Evolutionary conservation across 2,329 filamentous ascomycete species (phyloP).

Genomic region (Exserohilum turcica): DNA sequence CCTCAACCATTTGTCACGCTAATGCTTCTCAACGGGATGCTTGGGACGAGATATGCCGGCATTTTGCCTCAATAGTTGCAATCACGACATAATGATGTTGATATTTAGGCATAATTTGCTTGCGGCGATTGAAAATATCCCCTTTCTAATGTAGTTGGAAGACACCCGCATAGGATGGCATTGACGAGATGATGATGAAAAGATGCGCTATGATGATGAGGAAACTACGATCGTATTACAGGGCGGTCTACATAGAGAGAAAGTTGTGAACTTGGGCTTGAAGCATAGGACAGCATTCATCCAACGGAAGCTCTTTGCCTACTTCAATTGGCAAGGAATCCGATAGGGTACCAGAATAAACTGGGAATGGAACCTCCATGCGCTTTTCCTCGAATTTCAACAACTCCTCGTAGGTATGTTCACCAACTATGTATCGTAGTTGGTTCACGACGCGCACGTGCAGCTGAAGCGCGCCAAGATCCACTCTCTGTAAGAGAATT

Average conservation of each 20-base stretch:
- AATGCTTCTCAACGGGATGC: not conserved
- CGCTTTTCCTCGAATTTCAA: not conserved
- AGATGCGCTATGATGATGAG: not conserved
- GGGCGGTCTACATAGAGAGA: not conserved
- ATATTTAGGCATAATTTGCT: not conserved
- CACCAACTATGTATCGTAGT: not conserved
- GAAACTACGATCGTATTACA: not conserved
- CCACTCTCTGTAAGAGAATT: not conserved
- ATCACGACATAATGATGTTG: not conserved
- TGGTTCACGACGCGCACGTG: not conserved
- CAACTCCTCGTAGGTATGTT: not conserved
- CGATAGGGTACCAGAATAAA: not conserved
- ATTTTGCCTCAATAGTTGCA: not conserved
- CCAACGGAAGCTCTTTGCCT: not conserved
- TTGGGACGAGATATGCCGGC: not conserved
- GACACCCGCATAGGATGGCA: not conserved
- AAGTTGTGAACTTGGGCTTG: not conserved
- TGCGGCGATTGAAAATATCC: not conserved
- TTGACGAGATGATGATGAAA: not conserved
- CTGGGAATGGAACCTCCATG: no score
- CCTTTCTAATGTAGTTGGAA: not conserved
- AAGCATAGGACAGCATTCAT: not conserved
- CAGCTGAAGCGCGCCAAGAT: conserved; percentile 1
- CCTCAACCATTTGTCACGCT: not conserved
- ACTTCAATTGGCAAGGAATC: not conserved